These are phyloP conservation scores for Cornus suecica DNA, from an alignment of 148 eudicot species.

Conservation along the genomic window DNA sequence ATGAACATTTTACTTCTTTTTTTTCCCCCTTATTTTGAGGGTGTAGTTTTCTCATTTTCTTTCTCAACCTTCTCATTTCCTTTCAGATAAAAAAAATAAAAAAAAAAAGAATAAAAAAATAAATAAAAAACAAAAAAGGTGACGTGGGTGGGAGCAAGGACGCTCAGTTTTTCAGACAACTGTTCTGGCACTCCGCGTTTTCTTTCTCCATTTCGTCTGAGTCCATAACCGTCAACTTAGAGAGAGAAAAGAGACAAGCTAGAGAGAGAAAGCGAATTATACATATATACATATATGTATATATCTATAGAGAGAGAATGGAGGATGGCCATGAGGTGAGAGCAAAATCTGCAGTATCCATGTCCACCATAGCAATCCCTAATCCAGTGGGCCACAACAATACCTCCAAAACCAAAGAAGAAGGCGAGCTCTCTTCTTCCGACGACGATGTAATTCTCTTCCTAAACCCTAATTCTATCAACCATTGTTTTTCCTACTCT, in stretches of 20 bases:
- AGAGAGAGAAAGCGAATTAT: background rate
- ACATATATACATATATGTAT: background rate
- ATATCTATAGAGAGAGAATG: conserved; percentile 1
- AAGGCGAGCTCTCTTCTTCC: conserved; percentile 38
- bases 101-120: too few species aligned
- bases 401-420: conserved; percentile 23
- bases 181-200: background rate
- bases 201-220: conserved; percentile 3
- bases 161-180: background rate
- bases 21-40: too few species aligned
- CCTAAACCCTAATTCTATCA: conserved; percentile 5
- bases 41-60: too few species aligned
- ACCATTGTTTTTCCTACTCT: background rate
- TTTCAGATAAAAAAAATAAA: too few species aligned
- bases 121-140: too few species aligned
- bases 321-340: conserved; percentile 6
- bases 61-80: too few species aligned
- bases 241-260: background rate
- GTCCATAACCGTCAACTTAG: background rate
- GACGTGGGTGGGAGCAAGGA: background rate
- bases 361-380: background rate
- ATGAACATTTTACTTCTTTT: too few species aligned
- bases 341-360: background rate
- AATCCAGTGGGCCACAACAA: conserved; percentile 2
- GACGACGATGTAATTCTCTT: conserved; percentile 26